Evolutionary conservation across 805 yeast species (phyloP), one percentile per base, ranked within the genome.

Genomic region (Candida argentea): DNA sequence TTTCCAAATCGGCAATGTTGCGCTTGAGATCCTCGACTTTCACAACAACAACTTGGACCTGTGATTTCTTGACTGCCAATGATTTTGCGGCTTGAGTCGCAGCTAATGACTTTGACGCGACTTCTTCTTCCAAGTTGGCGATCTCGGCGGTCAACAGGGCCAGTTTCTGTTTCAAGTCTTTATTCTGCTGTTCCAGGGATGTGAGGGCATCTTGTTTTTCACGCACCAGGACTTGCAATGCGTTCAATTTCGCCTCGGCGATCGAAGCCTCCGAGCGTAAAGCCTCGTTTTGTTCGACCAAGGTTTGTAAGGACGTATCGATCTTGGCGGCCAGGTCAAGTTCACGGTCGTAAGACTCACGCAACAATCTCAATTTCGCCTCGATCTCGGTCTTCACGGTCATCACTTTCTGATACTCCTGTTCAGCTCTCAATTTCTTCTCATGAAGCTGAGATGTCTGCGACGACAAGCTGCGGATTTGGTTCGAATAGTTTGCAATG

Each of bases 401-500:
- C 40, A 74, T 67, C 34, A 83, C 74, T 32, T 71, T 67, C n/a
- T 73, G 62, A 30, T 87, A 64, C 45, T 89, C 95, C 32, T 70
- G 73, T 44, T 78, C 85, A 1, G 95, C 85, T 35, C 75, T 69
- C 12, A 70, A 59, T 36, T 84, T 76, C 53, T 81, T 81, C 14
- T 72, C 79, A 34, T 76, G 76, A 17, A 81, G 65, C 10, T 65
- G 67, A 1, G 81, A 62, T 2, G 93, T 82, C 52, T 86, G 95
- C 14, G 67, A 55, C 1, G 86, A 70, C 38, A 89, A 60, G 0
- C 94, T 80, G 37, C 74, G 74, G 38, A 84, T 77, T 57, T 87
- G 95, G 42, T 78, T 83, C 0, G 94, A 80, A 23, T 82, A 64
- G 41, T 87, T 84, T 10, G 94, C 95, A 50, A 85, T 69, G 42